These are phyloP conservation scores for Phytophthora colocasiae DNA, from an alignment of 352 stramenopile genomes.

Conservation along the genomic window DNA sequence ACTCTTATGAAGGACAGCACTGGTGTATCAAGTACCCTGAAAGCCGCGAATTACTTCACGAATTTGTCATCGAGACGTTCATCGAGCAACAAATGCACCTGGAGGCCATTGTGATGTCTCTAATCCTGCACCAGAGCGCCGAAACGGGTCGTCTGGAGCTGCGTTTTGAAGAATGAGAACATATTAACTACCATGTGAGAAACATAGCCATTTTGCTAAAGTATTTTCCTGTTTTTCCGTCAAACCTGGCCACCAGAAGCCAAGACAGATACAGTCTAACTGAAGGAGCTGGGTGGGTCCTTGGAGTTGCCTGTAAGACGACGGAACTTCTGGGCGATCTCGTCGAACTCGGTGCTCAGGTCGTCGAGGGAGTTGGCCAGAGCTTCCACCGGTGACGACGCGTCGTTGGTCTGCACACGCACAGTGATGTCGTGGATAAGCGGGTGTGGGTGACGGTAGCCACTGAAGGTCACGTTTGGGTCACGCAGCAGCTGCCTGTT, in stretches of 20 bases:
- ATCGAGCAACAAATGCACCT: slow-evolving; percentile 71
- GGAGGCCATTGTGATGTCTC: slow-evolving; percentile 57
- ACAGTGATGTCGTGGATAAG: slow-evolving; percentile 96
- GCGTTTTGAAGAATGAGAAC: slow-evolving; percentile 60
- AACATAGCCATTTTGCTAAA: slow-evolving; percentile 16
- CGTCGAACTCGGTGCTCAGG: slow-evolving; percentile 88
- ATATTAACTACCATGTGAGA: too few species aligned
- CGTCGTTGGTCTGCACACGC: slow-evolving; percentile 93
- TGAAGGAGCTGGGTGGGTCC: slow-evolving; percentile 79
- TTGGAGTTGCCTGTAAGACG: slow-evolving; percentile 85
- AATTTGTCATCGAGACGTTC: slow-evolving; percentile 61
- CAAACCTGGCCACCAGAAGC: background rate
- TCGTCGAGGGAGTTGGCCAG: slow-evolving; percentile 87
- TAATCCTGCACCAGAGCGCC: slow-evolving; percentile 49
- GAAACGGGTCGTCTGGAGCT: slow-evolving; percentile 36
- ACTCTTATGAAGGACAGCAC: slow-evolving; percentile 21
- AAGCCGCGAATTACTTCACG: slow-evolving; percentile 55
- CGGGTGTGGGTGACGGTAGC: slow-evolving; percentile 97
- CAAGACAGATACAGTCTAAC: slow-evolving; percentile 40
- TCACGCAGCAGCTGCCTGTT: slow-evolving; percentile 88
- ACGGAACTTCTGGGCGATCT: slow-evolving; percentile 87
- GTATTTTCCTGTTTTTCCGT: slow-evolving; percentile 19
- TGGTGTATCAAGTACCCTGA: slow-evolving; percentile 61
- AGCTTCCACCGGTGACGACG: slow-evolving; percentile 82
- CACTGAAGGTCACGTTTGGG: slow-evolving; percentile 92